Evolutionary conservation across 257 asterid species (phyloP).

Genomic region (Plectranthus barbatus): DNA sequence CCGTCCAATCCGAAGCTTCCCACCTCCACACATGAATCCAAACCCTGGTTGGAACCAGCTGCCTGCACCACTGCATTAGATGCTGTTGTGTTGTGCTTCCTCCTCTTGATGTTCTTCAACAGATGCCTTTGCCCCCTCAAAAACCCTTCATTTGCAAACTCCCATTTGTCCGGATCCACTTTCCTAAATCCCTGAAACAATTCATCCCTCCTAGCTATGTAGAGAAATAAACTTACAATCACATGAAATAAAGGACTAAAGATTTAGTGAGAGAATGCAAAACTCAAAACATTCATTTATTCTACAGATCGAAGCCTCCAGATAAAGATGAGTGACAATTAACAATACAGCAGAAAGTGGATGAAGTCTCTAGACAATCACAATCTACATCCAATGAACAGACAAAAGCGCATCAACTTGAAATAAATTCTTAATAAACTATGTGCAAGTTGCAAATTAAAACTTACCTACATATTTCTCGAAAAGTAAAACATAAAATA

Average conservation of each 20-base stretch:
- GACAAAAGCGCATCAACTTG: constrained; percentile 9
- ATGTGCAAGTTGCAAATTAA: constrained; percentile 14
- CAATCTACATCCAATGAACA: constrained; percentile 9
- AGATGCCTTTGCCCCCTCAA: constrained; percentile 35
- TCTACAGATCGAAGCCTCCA: neutral
- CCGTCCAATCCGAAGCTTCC: constrained; percentile 58
- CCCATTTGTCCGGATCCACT: constrained; percentile 43
- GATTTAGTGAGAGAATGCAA: neutral
- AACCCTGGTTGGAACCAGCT: constrained; percentile 15
- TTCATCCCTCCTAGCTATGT: constrained; percentile 8
- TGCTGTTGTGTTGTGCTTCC: constrained; percentile 16
- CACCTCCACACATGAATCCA: constrained; percentile 42
- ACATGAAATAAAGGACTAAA: neutral
- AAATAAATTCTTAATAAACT: constrained; percentile 6
- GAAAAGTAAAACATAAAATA: neutral
- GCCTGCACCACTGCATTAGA: constrained; percentile 8
- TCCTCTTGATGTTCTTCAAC: constrained; percentile 31
- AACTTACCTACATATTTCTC: neutral
- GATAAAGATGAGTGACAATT: neutral
- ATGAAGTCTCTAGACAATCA: neutral
- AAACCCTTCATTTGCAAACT: constrained; percentile 42
- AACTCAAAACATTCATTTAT: neutral
- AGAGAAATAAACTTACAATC: too few relatives aligned
- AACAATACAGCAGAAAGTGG: neutral
- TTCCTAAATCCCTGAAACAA: constrained; percentile 33